These are phyloP conservation scores for Pigoraptor vietnamica DNA, from an alignment of 78 protist genomes.

Conservation along the genomic window DNA sequence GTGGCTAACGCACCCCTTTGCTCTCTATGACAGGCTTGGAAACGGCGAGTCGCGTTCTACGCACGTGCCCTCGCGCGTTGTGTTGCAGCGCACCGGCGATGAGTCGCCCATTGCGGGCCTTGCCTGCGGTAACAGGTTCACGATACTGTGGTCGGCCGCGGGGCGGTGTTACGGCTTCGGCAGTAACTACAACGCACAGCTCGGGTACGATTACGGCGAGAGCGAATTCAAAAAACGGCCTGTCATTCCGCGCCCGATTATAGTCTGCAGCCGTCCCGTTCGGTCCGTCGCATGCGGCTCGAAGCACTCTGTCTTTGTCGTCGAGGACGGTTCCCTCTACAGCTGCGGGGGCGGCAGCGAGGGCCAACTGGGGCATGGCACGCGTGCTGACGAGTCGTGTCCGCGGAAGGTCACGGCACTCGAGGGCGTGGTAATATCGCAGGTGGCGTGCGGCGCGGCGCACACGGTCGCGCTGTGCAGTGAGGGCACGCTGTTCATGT, in stretches of 20 bases:
- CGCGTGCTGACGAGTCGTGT: not conserved
- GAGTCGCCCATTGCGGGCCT: not conserved
- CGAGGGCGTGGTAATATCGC: not conserved
- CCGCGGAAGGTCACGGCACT: not conserved
- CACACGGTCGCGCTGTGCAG: constrained; percentile 8
- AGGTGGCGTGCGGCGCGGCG: constrained; percentile 1
- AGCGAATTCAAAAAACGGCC: not conserved
- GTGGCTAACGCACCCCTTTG: too few species aligned
- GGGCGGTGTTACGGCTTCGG: not conserved
- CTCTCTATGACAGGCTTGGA: not conserved
- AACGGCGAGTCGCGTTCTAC: not conserved
- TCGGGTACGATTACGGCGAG: not conserved
- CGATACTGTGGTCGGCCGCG: not conserved
- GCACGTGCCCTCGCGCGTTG: not conserved
- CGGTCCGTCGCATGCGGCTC: not conserved
- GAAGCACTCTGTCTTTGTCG: not conserved
- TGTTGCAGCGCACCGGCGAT: not conserved
- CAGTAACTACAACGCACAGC: not conserved
- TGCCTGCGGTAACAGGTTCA: not conserved
- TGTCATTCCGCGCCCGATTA: not conserved
- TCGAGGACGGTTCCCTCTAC: not conserved
- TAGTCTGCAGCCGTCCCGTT: not conserved
- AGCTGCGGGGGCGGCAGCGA: not conserved
- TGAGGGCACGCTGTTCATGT: not conserved
- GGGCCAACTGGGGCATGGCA: not conserved